Percentiles rank a stretch among this genome's conserved stretches.
Evolutionary conservation across 768 basidiomycete species (phyloP).

Genomic region (Amanita molliuscula): DNA sequence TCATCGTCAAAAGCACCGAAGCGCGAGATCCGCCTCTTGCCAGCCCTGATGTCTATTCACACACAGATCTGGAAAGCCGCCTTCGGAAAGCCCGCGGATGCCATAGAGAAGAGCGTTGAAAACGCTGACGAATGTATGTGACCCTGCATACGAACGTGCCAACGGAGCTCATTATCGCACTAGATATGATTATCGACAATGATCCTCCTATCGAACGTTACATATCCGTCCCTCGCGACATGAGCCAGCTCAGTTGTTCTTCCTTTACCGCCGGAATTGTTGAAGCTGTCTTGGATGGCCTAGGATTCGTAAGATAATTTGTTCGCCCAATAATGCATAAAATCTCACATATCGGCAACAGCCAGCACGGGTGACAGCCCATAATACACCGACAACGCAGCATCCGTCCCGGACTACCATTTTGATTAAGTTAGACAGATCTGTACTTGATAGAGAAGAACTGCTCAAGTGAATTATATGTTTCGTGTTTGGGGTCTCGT

Average conservation of each 20-base stretch:
- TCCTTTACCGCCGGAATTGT: conserved; percentile 96
- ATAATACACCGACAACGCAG: conserved; percentile 77
- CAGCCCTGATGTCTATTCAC: conserved; percentile 88
- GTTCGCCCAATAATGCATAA: neutral
- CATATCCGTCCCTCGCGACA: conserved; percentile 89
- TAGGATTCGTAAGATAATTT: conserved; percentile 73
- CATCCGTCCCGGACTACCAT: conserved; percentile 87
- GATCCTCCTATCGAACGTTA: conserved; percentile 86
- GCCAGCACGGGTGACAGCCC: conserved; percentile 96
- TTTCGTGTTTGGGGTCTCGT: conserved; percentile 5
- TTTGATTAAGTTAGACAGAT: conserved; percentile 90
- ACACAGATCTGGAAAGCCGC: conserved; percentile 93
- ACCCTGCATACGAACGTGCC: neutral
- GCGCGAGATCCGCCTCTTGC: conserved; percentile 83
- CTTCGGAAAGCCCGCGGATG: conserved; percentile 90
- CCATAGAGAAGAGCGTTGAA: conserved; percentile 92
- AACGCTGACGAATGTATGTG: conserved; percentile 88
- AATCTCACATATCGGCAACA: conserved; percentile 21
- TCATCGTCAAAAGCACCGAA: conserved; percentile 81
- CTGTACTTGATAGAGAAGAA: conserved; percentile 90
- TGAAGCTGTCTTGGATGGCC: conserved; percentile 90
- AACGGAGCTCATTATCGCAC: conserved; percentile 6
- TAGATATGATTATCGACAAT: conserved; percentile 98
- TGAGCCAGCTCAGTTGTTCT: conserved; percentile 92
- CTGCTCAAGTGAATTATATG: conserved; percentile 51